Evolutionary conservation across 2,329 filamentous ascomycete genomes (phyloP).

Genomic region (Colletotrichum orbiculare): DNA sequence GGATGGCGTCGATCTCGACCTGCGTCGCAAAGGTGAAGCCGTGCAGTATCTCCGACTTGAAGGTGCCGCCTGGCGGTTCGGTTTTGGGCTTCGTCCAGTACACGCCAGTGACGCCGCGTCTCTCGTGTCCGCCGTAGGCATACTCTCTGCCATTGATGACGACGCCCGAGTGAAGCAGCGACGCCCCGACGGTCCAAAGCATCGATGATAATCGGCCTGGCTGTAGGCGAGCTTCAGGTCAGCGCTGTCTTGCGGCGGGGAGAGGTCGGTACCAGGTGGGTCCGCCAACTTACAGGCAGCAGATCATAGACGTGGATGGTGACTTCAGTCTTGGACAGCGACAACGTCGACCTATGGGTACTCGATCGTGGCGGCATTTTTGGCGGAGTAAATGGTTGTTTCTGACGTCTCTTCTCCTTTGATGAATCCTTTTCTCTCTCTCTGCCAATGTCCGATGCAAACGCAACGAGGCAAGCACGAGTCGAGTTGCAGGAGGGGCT

Average conservation of each 20-base stretch:
- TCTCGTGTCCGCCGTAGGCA: conserved; percentile 85
- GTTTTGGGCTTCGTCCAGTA: conserved; percentile 82
- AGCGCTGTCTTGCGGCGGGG: conserved; percentile 10
- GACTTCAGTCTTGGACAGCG: conserved; percentile 78
- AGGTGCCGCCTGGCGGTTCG: conserved; percentile 81
- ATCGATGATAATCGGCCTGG: conserved; percentile 80
- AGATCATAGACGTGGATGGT: conserved; percentile 83
- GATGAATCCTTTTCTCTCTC: conserved; percentile 3
- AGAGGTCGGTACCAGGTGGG: conserved; percentile 13
- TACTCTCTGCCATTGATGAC: conserved; percentile 85
- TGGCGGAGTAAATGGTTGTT: conserved; percentile 1
- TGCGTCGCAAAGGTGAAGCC: conserved; percentile 79
- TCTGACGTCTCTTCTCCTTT: conserved; percentile 2
- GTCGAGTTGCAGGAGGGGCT: conserved; percentile 15
- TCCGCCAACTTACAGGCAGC: conserved; percentile 66
- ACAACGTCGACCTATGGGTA: conserved; percentile 72
- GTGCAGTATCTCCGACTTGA: conserved; percentile 79
- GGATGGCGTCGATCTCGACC: conserved; percentile 76
- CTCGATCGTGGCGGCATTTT: conserved; percentile 33
- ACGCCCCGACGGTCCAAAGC: conserved; percentile 81
- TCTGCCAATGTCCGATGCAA: too few relatives aligned
- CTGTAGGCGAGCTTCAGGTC: conserved; percentile 50
- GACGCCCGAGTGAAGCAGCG: conserved; percentile 84
- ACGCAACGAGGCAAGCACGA: neutral
- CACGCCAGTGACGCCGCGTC: conserved; percentile 77